phyloP scores from a whole-genome alignment of 2,329 filamentous ascomycete species.

The Apiospora phragmitis region DNA sequence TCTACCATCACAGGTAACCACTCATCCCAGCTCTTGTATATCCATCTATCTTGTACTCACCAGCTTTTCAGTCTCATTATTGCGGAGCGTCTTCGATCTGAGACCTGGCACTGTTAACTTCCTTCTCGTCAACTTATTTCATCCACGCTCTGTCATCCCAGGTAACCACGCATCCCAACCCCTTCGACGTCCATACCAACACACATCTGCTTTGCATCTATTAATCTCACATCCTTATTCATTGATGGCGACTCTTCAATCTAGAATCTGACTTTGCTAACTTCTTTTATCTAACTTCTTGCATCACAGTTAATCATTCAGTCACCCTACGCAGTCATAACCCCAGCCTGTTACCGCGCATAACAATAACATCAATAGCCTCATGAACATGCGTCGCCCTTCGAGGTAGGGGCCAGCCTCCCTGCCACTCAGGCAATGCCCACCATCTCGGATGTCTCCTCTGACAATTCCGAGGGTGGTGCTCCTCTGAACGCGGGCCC shows the following conservation, averaged over 20 bases:
- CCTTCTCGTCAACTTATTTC: not conserved
- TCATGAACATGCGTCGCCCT: not conserved
- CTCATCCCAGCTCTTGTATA: not conserved
- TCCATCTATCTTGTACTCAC: not conserved
- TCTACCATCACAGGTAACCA: not conserved
- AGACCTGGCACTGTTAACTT: not conserved
- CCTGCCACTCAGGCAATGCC: not conserved
- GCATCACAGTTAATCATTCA: not conserved
- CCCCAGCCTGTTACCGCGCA: not conserved
- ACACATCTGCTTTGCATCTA: not conserved
- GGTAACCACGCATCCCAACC: not conserved
- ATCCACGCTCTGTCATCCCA: not conserved
- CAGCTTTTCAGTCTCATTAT: not conserved
- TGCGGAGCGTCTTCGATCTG: not conserved
- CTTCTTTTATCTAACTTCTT: not conserved
- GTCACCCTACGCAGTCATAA: not conserved
- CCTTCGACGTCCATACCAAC: not conserved
- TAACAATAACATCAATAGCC: not conserved
- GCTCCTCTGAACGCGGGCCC: constrained; percentile 12
- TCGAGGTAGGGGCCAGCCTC: too few species aligned
- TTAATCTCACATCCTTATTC: not conserved
- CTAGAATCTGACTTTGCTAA: not conserved
- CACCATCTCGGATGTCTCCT: not conserved
- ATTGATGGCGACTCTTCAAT: not conserved
- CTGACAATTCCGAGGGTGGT: constrained; percentile 15